Evolutionary conservation across 148 eudicot species (phyloP).

Genomic region (Rhododendron ferrugineum): DNA sequence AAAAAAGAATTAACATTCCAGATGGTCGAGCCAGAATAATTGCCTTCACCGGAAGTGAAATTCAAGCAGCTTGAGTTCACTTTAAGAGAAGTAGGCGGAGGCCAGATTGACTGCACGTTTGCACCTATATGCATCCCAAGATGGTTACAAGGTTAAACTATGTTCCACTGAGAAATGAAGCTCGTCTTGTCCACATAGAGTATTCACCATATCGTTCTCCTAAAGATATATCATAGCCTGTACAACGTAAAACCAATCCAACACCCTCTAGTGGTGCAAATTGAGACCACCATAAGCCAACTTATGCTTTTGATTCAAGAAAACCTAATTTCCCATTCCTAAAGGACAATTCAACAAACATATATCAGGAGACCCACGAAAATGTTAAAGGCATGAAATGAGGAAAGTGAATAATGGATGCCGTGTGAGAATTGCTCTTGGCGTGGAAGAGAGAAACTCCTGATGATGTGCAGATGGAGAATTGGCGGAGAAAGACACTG

Average conservation of each 20-base stretch:
- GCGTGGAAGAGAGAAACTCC: background rate
- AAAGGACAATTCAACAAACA: background rate
- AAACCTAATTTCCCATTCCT: background rate
- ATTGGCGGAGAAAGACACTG: background rate
- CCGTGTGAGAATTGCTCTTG: background rate
- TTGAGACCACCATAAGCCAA: background rate
- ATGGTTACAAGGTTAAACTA: background rate
- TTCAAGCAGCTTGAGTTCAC: constrained; percentile 1
- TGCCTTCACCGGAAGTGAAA: background rate
- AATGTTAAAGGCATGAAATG: background rate
- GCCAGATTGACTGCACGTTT: background rate
- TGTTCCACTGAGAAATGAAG: background rate
- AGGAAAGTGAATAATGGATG: background rate
- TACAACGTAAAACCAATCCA: background rate
- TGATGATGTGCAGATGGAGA: background rate
- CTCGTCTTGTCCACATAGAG: background rate
- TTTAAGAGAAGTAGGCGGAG: background rate
- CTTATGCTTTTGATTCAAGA: background rate
- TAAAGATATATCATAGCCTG: background rate
- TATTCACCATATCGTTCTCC: background rate
- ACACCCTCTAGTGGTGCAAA: background rate
- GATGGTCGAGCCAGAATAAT: background rate
- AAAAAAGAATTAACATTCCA: background rate
- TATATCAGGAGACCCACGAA: background rate
- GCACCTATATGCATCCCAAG: background rate